These are phyloP conservation scores for Cordyceps pruinosa DNA, from an alignment of 2,329 filamentous ascomycete genomes.

Conservation along the genomic window DNA sequence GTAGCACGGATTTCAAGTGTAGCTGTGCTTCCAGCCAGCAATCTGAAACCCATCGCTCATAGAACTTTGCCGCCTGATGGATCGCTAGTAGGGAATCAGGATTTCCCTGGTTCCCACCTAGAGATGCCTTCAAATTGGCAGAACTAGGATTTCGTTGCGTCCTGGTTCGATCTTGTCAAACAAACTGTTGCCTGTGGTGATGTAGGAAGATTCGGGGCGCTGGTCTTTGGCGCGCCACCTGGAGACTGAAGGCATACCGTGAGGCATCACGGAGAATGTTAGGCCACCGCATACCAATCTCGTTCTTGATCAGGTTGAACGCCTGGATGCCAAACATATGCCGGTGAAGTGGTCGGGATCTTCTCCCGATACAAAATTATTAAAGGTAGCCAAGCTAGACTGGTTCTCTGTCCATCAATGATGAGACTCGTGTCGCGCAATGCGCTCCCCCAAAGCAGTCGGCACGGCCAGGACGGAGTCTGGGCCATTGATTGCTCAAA, in stretches of 20 bases:
- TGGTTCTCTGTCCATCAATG: slow-evolving; percentile 66
- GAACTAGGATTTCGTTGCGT: slow-evolving; percentile 21
- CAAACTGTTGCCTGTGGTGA: slow-evolving; percentile 72
- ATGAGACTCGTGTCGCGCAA: slow-evolving; percentile 73
- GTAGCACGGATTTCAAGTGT: slow-evolving; percentile 53
- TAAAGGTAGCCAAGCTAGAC: slow-evolving; percentile 75
- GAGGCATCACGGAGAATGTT: slow-evolving; percentile 59
- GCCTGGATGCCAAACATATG: slow-evolving; percentile 73
- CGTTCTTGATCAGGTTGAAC: slow-evolving; percentile 71
- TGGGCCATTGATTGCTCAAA: slow-evolving; percentile 78
- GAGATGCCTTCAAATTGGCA: slow-evolving; percentile 37
- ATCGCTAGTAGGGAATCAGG: slow-evolving; percentile 43
- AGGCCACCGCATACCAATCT: slow-evolving; percentile 76
- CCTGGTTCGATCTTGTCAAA: slow-evolving; percentile 57
- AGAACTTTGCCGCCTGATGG: slow-evolving; percentile 48
- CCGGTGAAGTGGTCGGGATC: slow-evolving; percentile 69
- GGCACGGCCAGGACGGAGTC: slow-evolving; percentile 43
- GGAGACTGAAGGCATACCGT: slow-evolving; percentile 60
- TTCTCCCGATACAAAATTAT: slow-evolving; percentile 76
- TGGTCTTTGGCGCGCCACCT: slow-evolving; percentile 57
- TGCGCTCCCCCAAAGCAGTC: slow-evolving; percentile 48
- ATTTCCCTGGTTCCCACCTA: slow-evolving; percentile 26
- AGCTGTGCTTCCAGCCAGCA: slow-evolving; percentile 18
- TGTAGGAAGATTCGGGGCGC: slow-evolving; percentile 57
- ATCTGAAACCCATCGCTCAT: slow-evolving; percentile 42